Base-by-base conservation (phyloP, 2,329 filamentous ascomycete species). In the Metarhizium guizhouense region DNA sequence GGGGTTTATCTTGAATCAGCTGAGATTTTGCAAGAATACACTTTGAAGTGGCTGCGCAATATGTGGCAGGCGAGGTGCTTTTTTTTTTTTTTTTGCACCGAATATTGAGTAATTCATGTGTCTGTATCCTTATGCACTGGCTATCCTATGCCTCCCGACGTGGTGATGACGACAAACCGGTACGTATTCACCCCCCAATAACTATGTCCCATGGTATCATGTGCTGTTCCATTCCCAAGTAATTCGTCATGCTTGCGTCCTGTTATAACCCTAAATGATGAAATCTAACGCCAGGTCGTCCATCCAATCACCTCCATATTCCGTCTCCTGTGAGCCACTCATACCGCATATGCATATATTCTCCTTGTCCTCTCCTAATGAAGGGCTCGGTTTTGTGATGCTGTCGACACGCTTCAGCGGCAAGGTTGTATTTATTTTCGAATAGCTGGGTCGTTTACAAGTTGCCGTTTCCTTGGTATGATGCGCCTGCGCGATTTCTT, bases 301-400 rank as follows among this genome's bases (percentile, higher is more conserved):
- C 4, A 72, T 59, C 71, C 71, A 73, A 11, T 63, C 68, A 3
- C 71, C 71, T 6, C 70, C 71, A 18, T 72, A 73, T 29, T 71
- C 69, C 1, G 70, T 64, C 61, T 73, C 71, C 54, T 72, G 71
- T 10, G 70, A 73, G 11, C 62, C 64, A 40, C 56, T 47, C 0
- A 52, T 52, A 1, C 47, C 54, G 51, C 43, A 18, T 14, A 18
- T 14, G n/a, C 54, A 52, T 0, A 56, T 47, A 30, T 65, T 67
- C 34, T 70, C 66, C 30, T 70, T 66, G 32, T 64, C 61, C 4
- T 45, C 18, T 20, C 1, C 54, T 34, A 54, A 30, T 6, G 43
- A 20, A 6, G 18, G 16, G 2, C 25, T 6, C 32, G 10, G 6
- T 11, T 48, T 48, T 18, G 20, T 4, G 11, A 30, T 18, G 18